These are phyloP conservation scores for Magnolia officinalis DNA, from an alignment of 164 flowering plant genomes.

Conservation along the genomic window DNA sequence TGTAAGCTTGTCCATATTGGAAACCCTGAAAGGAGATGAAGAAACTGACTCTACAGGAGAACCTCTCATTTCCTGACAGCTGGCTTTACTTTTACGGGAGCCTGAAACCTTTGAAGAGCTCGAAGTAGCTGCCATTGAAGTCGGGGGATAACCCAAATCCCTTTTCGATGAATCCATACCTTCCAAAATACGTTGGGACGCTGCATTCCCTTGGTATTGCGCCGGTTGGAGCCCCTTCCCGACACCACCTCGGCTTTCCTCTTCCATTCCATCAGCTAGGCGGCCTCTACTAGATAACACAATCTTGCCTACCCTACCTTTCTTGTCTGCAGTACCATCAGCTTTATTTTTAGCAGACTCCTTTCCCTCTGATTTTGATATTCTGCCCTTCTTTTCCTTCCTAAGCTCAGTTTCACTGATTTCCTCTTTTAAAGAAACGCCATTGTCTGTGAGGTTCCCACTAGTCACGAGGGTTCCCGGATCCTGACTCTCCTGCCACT, in stretches of 20 bases:
- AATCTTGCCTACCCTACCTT: constrained; percentile 17
- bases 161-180: constrained; percentile 42
- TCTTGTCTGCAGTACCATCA: constrained; percentile 26
- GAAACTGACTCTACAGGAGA: constrained; percentile 98
- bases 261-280: constrained; percentile 22
- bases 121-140: constrained; percentile 68
- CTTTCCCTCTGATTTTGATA: constrained; percentile 26
- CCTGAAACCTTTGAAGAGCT: constrained; percentile 92
- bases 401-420: constrained; percentile 29
- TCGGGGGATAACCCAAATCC: constrained; percentile 42
- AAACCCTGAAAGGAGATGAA: constrained; percentile 75
- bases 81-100: constrained; percentile 54
- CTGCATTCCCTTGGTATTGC: constrained; percentile 20
- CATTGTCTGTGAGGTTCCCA: constrained; percentile 16
- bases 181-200: constrained; percentile 34
- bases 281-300: constrained; percentile 18
- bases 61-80: constrained; percentile 57
- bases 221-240: constrained; percentile 28
- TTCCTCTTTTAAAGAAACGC: constrained; percentile 24
- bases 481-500: constrained; percentile 35
- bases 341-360: constrained; percentile 27
- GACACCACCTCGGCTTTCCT: constrained; percentile 11
- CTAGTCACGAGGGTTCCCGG: constrained; percentile 12
- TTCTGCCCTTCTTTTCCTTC: constrained; percentile 35
- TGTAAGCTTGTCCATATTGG: constrained; percentile 44